These are phyloP conservation scores for Trichoderma reesei DNA, from an alignment of 495 filamentous ascomycete genomes.

Conservation along the genomic window DNA sequence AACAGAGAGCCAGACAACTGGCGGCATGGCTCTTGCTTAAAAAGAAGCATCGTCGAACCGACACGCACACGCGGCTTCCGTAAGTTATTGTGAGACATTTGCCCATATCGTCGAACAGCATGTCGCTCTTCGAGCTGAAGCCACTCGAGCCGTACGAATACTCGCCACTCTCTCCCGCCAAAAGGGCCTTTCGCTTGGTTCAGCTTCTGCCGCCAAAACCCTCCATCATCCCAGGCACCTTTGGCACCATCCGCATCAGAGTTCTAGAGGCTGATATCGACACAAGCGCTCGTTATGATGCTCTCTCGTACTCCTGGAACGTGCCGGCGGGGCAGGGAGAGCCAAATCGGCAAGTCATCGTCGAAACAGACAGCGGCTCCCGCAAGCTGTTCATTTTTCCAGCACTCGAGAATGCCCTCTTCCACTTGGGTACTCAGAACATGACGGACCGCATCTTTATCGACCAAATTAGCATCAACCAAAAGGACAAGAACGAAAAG, in stretches of 20 bases:
- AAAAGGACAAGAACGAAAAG: background rate
- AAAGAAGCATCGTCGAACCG: no score
- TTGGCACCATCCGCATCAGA: background rate
- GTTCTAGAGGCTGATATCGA: background rate
- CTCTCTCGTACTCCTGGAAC: background rate
- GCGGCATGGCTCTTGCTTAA: no score
- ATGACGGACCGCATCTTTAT: background rate
- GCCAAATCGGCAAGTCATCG: background rate
- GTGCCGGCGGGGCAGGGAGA: background rate
- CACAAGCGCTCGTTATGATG: background rate
- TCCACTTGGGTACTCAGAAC: background rate
- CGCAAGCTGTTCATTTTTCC: background rate
- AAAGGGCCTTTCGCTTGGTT: background rate
- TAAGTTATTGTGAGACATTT: no score
- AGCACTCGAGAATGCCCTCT: background rate
- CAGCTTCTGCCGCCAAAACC: background rate
- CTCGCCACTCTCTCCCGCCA: background rate
- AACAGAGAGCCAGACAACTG: background rate
- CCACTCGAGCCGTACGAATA: background rate
- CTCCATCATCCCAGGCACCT: background rate
- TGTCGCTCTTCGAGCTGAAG: background rate
- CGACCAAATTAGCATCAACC: background rate
- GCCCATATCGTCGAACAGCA: background rate
- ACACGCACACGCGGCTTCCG: no score
- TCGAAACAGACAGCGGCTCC: background rate